A percentile compares a stretch with the other conserved stretches of the same genome.
Evolutionary conservation across 805 yeast genomes (phyloP).

Genomic region (Monosporozyma aquatica): DNA sequence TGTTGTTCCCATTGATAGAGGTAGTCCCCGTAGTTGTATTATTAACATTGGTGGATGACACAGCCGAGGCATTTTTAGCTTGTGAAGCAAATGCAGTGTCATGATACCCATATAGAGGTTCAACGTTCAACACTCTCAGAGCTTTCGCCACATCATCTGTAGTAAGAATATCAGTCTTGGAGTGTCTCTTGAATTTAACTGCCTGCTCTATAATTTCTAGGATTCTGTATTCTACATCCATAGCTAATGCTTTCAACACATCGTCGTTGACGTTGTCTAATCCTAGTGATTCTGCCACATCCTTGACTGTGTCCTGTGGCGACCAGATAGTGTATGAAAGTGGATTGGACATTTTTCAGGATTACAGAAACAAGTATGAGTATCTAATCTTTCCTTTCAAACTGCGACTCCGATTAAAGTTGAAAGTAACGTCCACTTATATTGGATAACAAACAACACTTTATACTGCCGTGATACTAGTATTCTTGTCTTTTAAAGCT

Average conservation of each 20-base stretch:
- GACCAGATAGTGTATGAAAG: conserved; percentile 91
- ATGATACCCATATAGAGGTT: conserved; percentile 87
- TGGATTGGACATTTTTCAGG: conserved; percentile 16
- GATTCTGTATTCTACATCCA: conserved; percentile 98
- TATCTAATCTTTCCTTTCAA: too few species aligned
- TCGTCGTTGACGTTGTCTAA: conserved; percentile 73
- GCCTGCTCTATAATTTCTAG: conserved; percentile 95
- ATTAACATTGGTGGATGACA: too few species aligned
- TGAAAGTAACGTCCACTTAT: too few species aligned
- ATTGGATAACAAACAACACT: too few species aligned
- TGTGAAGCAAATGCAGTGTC: conserved; percentile 7
- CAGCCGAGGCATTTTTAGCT: background rate
- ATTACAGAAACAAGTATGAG: background rate
- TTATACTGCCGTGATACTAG: too few species aligned
- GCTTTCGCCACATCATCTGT: conserved; percentile 80
- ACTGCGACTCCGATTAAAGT: too few species aligned
- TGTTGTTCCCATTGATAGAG: conserved; percentile 1
- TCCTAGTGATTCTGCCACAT: conserved; percentile 90
- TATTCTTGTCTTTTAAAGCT: too few species aligned
- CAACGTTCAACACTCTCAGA: conserved; percentile 76
- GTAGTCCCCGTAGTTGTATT: background rate
- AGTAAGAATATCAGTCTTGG: conserved; percentile 71
- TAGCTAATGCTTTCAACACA: conserved; percentile 86
- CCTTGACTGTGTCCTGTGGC: conserved; percentile 92
- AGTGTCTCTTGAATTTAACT: conserved; percentile 88